Percentiles rank a stretch among this genome's conserved stretches.
Conservation (phyloP, 2,329 filamentous ascomycete species). For the Aureobasidium sp. region DNA sequence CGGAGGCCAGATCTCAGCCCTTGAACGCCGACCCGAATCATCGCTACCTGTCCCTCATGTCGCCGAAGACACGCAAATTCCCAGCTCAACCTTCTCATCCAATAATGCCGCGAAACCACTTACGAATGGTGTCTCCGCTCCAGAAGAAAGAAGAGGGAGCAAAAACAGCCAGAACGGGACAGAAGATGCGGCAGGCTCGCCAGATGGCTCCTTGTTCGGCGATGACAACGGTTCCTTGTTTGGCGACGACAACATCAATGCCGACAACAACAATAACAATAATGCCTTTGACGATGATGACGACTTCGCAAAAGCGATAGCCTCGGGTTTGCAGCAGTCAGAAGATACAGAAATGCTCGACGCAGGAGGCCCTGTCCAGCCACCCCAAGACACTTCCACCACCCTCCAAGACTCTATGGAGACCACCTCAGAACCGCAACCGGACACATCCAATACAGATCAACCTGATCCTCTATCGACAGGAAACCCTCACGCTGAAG, state of each 20-base stretch:
- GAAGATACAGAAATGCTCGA: slow-evolving; percentile 36
- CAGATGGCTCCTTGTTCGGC: slow-evolving; percentile 74
- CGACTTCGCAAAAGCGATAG: slow-evolving; percentile 69
- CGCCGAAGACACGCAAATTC: slow-evolving; percentile 45
- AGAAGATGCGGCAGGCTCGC: slow-evolving; percentile 55
- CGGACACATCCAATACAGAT: slow-evolving; percentile 11
- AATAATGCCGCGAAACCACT: slow-evolving; percentile 58
- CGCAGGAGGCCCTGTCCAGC: slow-evolving; percentile 35
- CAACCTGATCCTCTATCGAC: slow-evolving; percentile 25
- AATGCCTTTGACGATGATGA: slow-evolving; percentile 61
- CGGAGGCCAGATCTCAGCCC: slow-evolving; percentile 75
- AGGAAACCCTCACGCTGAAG: slow-evolving; percentile 46
- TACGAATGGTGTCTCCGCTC: slow-evolving; percentile 29
- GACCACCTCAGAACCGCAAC: slow-evolving; percentile 5
- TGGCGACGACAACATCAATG: slow-evolving; percentile 61
- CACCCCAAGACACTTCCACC: slow-evolving; percentile 24
- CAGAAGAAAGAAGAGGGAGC: slow-evolving; percentile 23
- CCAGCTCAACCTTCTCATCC: slow-evolving; percentile 64
- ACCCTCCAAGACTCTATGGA: background rate
- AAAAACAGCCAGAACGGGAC: slow-evolving; percentile 32
- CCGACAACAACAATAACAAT: slow-evolving; percentile 41
- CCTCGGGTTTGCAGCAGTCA: slow-evolving; percentile 39
- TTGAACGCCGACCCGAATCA: slow-evolving; percentile 75
- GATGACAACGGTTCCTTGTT: slow-evolving; percentile 72
- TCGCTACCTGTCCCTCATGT: slow-evolving; percentile 68